phyloP scores from a whole-genome alignment of 1,284 basidiomycete species.

The Peniophora sp. region DNA sequence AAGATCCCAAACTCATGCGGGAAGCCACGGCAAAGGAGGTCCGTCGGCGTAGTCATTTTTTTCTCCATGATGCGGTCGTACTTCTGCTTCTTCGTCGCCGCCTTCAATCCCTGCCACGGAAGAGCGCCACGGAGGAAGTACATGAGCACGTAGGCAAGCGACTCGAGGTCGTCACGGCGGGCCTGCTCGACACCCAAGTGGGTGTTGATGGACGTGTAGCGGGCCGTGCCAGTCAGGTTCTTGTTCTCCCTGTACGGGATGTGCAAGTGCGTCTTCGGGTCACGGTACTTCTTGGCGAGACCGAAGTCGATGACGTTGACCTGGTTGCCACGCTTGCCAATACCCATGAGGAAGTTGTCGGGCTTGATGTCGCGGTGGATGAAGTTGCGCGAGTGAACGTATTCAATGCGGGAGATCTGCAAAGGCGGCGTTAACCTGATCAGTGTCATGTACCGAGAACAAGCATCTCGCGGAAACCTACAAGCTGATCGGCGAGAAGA shows the following conservation, averaged over 20 bases:
- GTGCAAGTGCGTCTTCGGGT: conserved; percentile 98
- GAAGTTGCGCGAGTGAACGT: conserved; percentile 99
- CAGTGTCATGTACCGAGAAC: no score
- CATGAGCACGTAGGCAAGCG: conserved; percentile 95
- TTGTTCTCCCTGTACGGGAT: conserved; percentile 99
- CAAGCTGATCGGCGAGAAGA: conserved; percentile 94
- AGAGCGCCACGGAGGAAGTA: conserved; percentile 96
- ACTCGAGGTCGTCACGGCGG: conserved; percentile 93
- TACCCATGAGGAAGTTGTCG: conserved; percentile 99
- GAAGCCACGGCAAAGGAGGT: conserved; percentile 92
- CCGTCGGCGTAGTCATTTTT: conserved; percentile 98
- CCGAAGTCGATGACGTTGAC: conserved; percentile 99
- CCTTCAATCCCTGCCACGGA: conserved; percentile 97
- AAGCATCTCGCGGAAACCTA: conserved; percentile 30
- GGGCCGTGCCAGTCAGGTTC: conserved; percentile 97
- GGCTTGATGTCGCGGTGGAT: conserved; percentile 99
- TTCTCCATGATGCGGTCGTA: conserved; percentile 99
- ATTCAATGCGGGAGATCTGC: conserved; percentile 97
- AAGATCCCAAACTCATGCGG: conserved; percentile 98
- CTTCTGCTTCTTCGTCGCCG: conserved; percentile 99
- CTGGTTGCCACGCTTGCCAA: conserved; percentile 98
- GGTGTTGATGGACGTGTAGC: conserved; percentile 99
- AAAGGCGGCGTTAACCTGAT: no score
- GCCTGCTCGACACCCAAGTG: conserved; percentile 97
- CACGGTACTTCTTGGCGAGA: conserved; percentile 98